Percentiles rank a stretch among this genome's conserved stretches.
Evolutionary conservation across 2,329 filamentous ascomycete genomes (phyloP).

Genomic region (Lasiodiplodia gonubiensis): DNA sequence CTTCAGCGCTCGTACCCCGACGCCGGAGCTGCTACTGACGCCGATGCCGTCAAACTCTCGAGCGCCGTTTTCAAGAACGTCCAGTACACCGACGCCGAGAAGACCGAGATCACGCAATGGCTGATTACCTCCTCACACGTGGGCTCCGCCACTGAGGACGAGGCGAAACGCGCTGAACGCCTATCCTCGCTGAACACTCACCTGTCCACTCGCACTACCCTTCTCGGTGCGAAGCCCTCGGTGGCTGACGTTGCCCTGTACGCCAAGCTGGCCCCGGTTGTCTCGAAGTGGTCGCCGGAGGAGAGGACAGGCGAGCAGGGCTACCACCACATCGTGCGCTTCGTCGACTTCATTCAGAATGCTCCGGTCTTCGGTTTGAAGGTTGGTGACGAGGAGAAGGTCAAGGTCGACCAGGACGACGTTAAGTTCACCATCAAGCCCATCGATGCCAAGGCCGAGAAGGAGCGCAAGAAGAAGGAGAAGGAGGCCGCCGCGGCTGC

Average conservation of each 20-base stretch:
- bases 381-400: conserved; percentile 74
- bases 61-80: conserved; percentile 70
- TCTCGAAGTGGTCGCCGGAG: conserved; percentile 80
- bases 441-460: conserved; percentile 90
- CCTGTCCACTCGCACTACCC: conserved; percentile 84
- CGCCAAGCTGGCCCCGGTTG: conserved; percentile 74
- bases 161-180: conserved; percentile 64
- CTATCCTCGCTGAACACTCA: conserved; percentile 83
- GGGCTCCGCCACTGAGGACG: conserved; percentile 64
- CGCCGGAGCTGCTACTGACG: conserved; percentile 42
- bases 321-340: conserved; percentile 87
- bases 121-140: conserved; percentile 77
- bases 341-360: conserved; percentile 95
- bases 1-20: conserved; percentile 47
- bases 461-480: conserved; percentile 95
- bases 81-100: conserved; percentile 78
- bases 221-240: conserved; percentile 88
- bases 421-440: conserved; percentile 88
- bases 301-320: conserved; percentile 89
- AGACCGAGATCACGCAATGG: conserved; percentile 90
- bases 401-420: conserved; percentile 77
- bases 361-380: conserved; percentile 72
- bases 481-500: conserved; percentile 68
- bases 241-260: conserved; percentile 86
- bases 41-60: conserved; percentile 51